Conservation (phyloP, 192 early-diverging fungal species). For the Backusella australiensis region DNA sequence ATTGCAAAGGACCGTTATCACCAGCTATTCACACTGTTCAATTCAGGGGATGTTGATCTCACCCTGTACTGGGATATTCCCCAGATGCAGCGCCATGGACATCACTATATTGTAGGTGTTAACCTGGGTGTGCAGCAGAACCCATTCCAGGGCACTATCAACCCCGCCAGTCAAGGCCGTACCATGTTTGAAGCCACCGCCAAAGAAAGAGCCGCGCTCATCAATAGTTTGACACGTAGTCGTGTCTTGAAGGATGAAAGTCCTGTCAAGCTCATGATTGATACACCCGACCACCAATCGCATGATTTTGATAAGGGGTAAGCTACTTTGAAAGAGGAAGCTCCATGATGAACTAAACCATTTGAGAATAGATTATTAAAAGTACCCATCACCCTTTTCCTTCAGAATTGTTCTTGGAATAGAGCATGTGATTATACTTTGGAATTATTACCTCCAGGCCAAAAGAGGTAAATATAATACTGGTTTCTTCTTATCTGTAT, state of each 20-base stretch:
- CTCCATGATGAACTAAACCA: too few relatives aligned
- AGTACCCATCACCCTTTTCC: conserved; percentile 50
- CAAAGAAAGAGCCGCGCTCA: conserved; percentile 59
- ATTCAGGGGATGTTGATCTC: conserved; percentile 86
- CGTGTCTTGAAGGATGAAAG: conserved; percentile 63
- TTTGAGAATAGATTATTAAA: conserved; percentile 46
- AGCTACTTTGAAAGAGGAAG: not conserved
- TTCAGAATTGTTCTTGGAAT: conserved; percentile 77
- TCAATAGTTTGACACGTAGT: conserved; percentile 63
- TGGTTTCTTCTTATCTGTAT: conserved; percentile 16
- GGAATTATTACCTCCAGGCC: conserved; percentile 49
- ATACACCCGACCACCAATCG: conserved; percentile 37
- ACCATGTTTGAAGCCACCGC: conserved; percentile 72
- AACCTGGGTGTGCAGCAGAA: conserved; percentile 81
- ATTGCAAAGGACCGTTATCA: conserved; percentile 55
- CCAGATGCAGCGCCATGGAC: conserved; percentile 57
- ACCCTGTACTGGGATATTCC: conserved; percentile 78
- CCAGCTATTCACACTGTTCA: conserved; percentile 80
- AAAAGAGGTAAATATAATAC: conserved; percentile 26
- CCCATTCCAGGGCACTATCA: conserved; percentile 54
- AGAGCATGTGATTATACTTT: conserved; percentile 55
- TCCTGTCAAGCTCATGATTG: conserved; percentile 61
- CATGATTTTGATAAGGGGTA: conserved; percentile 53
- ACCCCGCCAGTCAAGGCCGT: conserved; percentile 37
- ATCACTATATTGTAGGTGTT: conserved; percentile 92